Base-by-base conservation (phyloP, 192 early-diverging fungal genomes). In the Gigaspora rosea region DNA sequence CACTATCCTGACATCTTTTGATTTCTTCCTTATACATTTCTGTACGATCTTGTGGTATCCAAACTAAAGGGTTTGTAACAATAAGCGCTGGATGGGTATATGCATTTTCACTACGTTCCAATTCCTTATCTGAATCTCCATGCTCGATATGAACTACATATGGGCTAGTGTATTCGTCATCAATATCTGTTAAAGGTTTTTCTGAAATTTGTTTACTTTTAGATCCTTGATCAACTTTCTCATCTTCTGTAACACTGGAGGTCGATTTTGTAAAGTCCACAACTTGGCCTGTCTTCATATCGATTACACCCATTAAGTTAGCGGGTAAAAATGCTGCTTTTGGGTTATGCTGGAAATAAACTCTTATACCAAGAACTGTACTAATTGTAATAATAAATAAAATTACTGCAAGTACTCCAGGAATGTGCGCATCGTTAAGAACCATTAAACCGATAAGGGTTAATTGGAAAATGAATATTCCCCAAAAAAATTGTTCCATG, bases 401-500 rank as follows among this genome's bases (percentile, higher is more conserved):
- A n/a, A 76, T 22, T 9, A 76, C 20, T 15, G 15, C 12, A 10
- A 76, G 32, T 51, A 67, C 80, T 22, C 80, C 80, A 32, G 87
- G 86, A 57, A 78, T 63, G 32, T 74, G 54, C 10, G 90, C 82
- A 16, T 84, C 72, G 47, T 87, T 86, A 46, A 94, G 79, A 72
- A 88, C 81, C 80, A 95, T 92, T 33, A 95, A 74, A 12, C 92
- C 90, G 75, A 92, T 81, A 73, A 94, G 88, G 0, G 90, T 88
- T 15, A 94, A 80, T 79, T 94, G 86, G 54, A 86, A 90, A 18
- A 95, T 87, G 81, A 92, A 95, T 56, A 92, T 81, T 52, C 88
- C 93, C 20, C 88, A 85, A 32, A 84, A 88, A 50, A 91, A 81
- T 71, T 93, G 88, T 76, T 87, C 86, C 49, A 91, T 82, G 13